Evolutionary conservation across 2,329 filamentous ascomycete genomes (phyloP).

Genomic region (Endothia cerciana): DNA sequence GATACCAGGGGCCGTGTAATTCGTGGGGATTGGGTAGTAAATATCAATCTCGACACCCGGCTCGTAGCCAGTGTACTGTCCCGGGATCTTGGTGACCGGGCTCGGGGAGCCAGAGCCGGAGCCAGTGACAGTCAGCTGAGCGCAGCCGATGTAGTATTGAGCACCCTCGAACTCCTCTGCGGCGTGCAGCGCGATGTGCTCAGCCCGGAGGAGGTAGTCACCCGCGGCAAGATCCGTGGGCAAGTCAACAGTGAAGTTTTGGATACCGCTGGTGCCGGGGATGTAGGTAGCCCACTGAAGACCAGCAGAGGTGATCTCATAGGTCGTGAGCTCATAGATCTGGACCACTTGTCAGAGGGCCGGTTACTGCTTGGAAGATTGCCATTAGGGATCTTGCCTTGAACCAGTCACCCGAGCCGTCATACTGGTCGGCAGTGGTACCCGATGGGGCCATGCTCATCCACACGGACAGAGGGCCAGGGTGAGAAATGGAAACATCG

Average conservation of each 20-base stretch:
- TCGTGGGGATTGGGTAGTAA: constrained; percentile 41
- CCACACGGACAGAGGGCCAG: constrained; percentile 45
- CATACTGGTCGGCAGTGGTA: constrained; percentile 36
- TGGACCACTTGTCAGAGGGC: background rate
- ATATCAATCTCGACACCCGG: constrained; percentile 41
- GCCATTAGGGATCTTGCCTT: constrained; percentile 31
- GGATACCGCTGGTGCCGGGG: constrained; percentile 17
- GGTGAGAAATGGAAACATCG: constrained; percentile 41
- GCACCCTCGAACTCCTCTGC: constrained; percentile 39
- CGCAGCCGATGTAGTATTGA: constrained; percentile 46
- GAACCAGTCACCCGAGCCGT: constrained; percentile 43
- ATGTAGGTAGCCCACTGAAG: constrained; percentile 38
- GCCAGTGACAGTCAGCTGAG: constrained; percentile 40
- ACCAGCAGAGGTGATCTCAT: constrained; percentile 36
- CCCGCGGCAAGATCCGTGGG: constrained; percentile 39
- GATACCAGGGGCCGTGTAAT: constrained; percentile 41
- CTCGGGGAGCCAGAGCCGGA: constrained; percentile 38
- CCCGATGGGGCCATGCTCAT: constrained; percentile 41
- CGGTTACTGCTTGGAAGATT: background rate
- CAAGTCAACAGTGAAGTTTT: constrained; percentile 42
- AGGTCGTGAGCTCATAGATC: constrained; percentile 40
- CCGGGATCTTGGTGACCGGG: constrained; percentile 40
- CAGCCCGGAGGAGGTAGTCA: constrained; percentile 48
- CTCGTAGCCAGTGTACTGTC: constrained; percentile 39
- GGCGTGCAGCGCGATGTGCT: constrained; percentile 45